These are phyloP conservation scores for Saccharomycopsis sp. DNA, from an alignment of 805 yeast genomes.

Conservation along the genomic window DNA sequence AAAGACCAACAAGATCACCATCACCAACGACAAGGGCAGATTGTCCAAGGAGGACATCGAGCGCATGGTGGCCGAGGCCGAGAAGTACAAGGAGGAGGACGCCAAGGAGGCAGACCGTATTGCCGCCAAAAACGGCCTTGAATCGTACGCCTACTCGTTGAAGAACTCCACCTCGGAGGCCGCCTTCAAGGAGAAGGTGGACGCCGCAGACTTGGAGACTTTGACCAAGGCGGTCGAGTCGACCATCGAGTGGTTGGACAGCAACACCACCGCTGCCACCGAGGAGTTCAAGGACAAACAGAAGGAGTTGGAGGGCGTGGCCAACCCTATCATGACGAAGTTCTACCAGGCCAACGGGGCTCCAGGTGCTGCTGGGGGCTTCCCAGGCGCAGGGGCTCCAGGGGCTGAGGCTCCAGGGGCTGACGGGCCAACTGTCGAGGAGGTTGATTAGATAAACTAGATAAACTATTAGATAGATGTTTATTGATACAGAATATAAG, in stretches of 20 bases:
- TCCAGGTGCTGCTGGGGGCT: constrained; percentile 56
- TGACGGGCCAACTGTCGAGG: constrained; percentile 71
- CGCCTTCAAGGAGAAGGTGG: constrained; percentile 72
- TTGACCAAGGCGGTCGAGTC: constrained; percentile 77
- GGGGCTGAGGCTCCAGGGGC: constrained; percentile 42
- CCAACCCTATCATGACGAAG: constrained; percentile 95
- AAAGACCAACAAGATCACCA: constrained; percentile 93
- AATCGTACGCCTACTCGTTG: constrained; percentile 90
- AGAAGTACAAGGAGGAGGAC: constrained; percentile 94
- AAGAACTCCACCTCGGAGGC: constrained; percentile 76
- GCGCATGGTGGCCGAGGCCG: constrained; percentile 97
- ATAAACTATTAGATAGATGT: constrained; percentile 24
- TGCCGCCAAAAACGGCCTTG: constrained; percentile 90
- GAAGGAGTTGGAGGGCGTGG: constrained; percentile 91
- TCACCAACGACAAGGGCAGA: constrained; percentile 98
- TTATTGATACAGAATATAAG: too few relatives aligned
- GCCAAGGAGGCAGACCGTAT: constrained; percentile 91
- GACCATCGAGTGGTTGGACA: constrained; percentile 87
- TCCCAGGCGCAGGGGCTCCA: constrained; percentile 48
- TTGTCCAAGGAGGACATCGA: constrained; percentile 95
- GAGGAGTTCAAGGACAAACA: constrained; percentile 91
- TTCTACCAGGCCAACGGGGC: constrained; percentile 93
- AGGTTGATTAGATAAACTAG: too few relatives aligned
- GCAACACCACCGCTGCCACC: constrained; percentile 83
- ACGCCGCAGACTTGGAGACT: constrained; percentile 58